phyloP scores from a whole-genome alignment of 116 monocot species.

The Cymodocea nodosa region DNA sequence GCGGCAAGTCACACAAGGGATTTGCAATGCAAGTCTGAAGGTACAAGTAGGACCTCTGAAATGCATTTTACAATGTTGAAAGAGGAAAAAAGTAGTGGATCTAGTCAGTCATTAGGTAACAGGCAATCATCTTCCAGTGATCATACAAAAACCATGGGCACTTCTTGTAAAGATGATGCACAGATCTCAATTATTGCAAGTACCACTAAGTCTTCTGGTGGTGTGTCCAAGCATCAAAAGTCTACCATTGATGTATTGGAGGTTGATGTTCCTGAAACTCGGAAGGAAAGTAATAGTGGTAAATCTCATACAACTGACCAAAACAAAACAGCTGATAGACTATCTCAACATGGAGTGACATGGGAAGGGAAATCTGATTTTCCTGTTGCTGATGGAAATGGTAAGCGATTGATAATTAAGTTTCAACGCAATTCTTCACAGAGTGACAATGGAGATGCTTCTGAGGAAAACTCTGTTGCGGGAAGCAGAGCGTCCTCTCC shows the following conservation, averaged over 20 bases:
- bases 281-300: slow-evolving; percentile 34
- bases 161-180: slow-evolving; percentile 63
- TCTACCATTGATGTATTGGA: slow-evolving; percentile 43
- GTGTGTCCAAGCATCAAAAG: slow-evolving; percentile 50
- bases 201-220: slow-evolving; percentile 38
- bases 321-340: slow-evolving; percentile 28
- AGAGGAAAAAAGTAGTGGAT: slow-evolving; percentile 66
- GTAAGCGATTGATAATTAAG: slow-evolving; percentile 74
- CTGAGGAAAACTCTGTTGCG: slow-evolving; percentile 37
- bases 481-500: slow-evolving; percentile 62
- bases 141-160: slow-evolving; percentile 34
- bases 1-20: slow-evolving; percentile 37
- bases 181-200: slow-evolving; percentile 54
- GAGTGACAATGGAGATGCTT: slow-evolving; percentile 32
- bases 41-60: slow-evolving; percentile 27
- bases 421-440: slow-evolving; percentile 62
- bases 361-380: slow-evolving; percentile 44
- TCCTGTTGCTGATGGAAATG: slow-evolving; percentile 45
- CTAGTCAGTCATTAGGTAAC: slow-evolving; percentile 74
- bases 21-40: slow-evolving; percentile 27
- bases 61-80: slow-evolving; percentile 10
- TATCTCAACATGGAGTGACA: slow-evolving; percentile 29
- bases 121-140: slow-evolving; percentile 87
- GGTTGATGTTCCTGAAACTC: slow-evolving; percentile 18
- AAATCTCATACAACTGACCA: slow-evolving; percentile 28